phyloP scores from a whole-genome alignment of 2,329 filamentous ascomycete genomes.

The Cryphonectria radicalis region DNA sequence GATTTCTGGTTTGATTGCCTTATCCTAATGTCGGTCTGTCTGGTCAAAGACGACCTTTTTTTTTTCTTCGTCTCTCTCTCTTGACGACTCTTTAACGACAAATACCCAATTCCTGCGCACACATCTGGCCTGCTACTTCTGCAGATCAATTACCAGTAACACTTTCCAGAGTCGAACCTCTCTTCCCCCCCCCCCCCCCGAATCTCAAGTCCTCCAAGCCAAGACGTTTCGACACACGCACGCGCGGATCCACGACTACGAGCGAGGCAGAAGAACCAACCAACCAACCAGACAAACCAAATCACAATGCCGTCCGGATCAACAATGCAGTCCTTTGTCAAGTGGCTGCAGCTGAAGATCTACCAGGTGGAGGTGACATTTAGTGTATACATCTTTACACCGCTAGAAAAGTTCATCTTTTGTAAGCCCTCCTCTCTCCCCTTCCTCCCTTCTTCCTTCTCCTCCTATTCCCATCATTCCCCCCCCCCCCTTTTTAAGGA shows the following conservation, averaged over 20 bases:
- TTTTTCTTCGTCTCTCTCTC: not conserved
- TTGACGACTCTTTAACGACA: not conserved
- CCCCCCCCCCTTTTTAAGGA: no score
- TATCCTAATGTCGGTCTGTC: not conserved
- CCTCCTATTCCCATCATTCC: no score
- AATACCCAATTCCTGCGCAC: not conserved
- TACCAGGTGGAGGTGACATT: constrained; percentile 99
- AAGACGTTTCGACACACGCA: not conserved
- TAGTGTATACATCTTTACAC: constrained; percentile 95
- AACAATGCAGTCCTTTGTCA: constrained; percentile 61
- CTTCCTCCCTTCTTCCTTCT: constrained; percentile 7
- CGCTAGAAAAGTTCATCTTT: constrained; percentile 95
- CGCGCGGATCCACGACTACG: no score
- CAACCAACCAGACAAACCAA: not conserved
- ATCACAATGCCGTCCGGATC: constrained; percentile 46
- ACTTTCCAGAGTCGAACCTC: not conserved
- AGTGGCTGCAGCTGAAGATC: constrained; percentile 91
- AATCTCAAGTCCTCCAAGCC: not conserved
- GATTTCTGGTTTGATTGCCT: not conserved
- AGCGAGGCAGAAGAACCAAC: not conserved
- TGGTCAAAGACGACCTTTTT: not conserved
- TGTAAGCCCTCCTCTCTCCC: constrained; percentile 62
- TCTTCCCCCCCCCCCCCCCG: not conserved
- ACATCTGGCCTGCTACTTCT: not conserved
- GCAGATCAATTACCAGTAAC: not conserved